A percentile compares a stretch with the other conserved stretches of the same genome.
Conservation (phyloP, 768 basidiomycete species). For the Agaricus sinodeliciosus region DNA sequence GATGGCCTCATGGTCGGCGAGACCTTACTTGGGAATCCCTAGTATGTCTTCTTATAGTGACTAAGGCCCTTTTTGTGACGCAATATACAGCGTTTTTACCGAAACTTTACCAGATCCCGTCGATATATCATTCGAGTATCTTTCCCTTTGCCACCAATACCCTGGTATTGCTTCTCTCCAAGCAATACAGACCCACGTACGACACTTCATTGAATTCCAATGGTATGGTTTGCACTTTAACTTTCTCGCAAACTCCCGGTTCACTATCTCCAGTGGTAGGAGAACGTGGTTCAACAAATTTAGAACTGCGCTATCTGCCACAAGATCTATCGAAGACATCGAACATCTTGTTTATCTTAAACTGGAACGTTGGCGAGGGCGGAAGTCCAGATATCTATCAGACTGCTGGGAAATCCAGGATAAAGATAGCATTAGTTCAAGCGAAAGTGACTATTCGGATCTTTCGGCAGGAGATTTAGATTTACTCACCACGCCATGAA, state of each 20-base stretch:
- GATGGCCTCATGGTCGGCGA: constrained; percentile 82
- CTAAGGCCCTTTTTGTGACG: background rate
- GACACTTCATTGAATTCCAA: constrained; percentile 63
- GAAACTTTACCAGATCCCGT: constrained; percentile 52
- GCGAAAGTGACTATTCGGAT: constrained; percentile 1
- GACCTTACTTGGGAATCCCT: constrained; percentile 67
- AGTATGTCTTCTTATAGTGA: constrained; percentile 31
- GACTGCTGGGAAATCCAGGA: background rate
- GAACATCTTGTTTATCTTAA: constrained; percentile 35
- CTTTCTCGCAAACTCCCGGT: constrained; percentile 4
- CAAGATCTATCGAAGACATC: constrained; percentile 39
- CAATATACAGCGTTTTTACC: constrained; percentile 48
- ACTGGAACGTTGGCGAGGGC: constrained; percentile 22
- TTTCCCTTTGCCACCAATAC: constrained; percentile 49
- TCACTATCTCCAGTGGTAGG: constrained; percentile 29
- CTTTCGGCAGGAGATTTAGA: constrained; percentile 3
- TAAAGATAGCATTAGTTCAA: background rate
- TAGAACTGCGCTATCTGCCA: constrained; percentile 35
- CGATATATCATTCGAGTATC: constrained; percentile 62
- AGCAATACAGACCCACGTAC: constrained; percentile 56
- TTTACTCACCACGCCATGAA: constrained; percentile 3
- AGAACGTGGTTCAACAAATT: constrained; percentile 54
- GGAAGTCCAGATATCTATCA: background rate
- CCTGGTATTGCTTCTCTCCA: constrained; percentile 42
- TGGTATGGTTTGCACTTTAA: constrained; percentile 32